Conservation (phyloP, 1,139 yeast genomes). For the Candida mesenterica region DNA sequence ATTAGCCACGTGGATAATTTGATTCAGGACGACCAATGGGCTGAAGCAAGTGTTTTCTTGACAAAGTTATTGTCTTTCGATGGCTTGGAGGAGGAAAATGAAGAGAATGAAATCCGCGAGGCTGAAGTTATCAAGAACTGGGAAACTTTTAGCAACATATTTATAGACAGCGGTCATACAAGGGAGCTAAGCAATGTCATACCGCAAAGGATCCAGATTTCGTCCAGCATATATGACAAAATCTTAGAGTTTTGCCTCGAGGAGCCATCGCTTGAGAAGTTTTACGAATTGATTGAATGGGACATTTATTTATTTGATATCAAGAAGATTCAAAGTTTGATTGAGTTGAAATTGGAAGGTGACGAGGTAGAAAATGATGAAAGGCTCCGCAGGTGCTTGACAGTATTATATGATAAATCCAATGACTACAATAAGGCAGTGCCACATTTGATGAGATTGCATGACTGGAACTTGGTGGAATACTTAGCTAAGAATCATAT, state of each 20-base stretch:
- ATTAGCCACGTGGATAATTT: slow-evolving; percentile 59
- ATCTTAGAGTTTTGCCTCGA: slow-evolving; percentile 53
- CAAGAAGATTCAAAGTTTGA: slow-evolving; percentile 38
- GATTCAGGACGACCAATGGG: slow-evolving; percentile 53
- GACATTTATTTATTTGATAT: slow-evolving; percentile 53
- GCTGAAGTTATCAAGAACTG: slow-evolving; percentile 51
- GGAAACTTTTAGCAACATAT: slow-evolving; percentile 63
- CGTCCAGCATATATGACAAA: slow-evolving; percentile 42
- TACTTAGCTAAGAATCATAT: slow-evolving; percentile 64
- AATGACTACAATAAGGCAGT: slow-evolving; percentile 65
- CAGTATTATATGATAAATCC: slow-evolving; percentile 54
- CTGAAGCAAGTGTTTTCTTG: slow-evolving; percentile 53
- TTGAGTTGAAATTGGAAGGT: slow-evolving; percentile 41
- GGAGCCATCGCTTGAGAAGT: slow-evolving; percentile 18
- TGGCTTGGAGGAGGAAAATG: slow-evolving; percentile 25
- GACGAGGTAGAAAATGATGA: slow-evolving; percentile 14
- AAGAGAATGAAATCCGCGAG: slow-evolving; percentile 30
- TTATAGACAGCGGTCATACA: slow-evolving; percentile 49
- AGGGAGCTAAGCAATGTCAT: slow-evolving; percentile 49
- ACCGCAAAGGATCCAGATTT: slow-evolving; percentile 43
- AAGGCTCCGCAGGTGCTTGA: slow-evolving; percentile 48
- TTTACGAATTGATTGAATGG: slow-evolving; percentile 57
- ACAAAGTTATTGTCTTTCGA: slow-evolving; percentile 35
- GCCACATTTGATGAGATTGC: slow-evolving; percentile 54
- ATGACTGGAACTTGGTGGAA: slow-evolving; percentile 54